A percentile compares a stretch with the other conserved stretches of the same genome.
Evolutionary conservation across 805 yeast species (phyloP).

Genomic region (Candida sakaeoensis): DNA sequence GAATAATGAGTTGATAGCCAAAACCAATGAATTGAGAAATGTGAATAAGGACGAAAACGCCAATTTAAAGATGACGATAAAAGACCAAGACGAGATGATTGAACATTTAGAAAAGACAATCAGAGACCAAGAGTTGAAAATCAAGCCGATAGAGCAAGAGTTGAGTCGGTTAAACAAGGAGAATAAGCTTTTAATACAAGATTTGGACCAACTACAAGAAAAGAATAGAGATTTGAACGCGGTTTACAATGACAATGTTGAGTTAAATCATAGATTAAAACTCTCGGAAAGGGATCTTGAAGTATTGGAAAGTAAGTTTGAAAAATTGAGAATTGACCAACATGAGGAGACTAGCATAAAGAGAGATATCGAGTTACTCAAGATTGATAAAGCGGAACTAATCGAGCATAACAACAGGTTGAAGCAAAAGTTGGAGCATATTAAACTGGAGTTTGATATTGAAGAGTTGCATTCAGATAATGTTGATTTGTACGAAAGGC

Average conservation of each 20-base stretch:
- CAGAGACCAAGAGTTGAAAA: background rate
- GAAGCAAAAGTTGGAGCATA: background rate
- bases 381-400: background rate
- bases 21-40: no score
- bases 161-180: slow-evolving; percentile 2
- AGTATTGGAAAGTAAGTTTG: background rate
- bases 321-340: background rate
- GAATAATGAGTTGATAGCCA: slow-evolving; percentile 3
- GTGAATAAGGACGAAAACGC: no score
- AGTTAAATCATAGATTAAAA: background rate
- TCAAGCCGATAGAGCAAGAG: background rate
- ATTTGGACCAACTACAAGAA: background rate
- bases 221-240: background rate
- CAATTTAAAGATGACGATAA: background rate
- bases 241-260: background rate
- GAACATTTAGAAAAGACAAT: background rate
- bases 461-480: slow-evolving; percentile 7
- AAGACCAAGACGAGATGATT: slow-evolving; percentile 2
- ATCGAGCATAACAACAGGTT: background rate
- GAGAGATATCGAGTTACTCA: background rate
- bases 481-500: background rate
- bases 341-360: background rate
- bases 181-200: background rate
- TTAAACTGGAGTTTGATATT: background rate
- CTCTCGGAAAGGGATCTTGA: background rate